Evolutionary conservation across 1,284 basidiomycete species (phyloP), one percentile per base, ranked within the genome.

Genomic region (Cryptococcus maquisensis): DNA sequence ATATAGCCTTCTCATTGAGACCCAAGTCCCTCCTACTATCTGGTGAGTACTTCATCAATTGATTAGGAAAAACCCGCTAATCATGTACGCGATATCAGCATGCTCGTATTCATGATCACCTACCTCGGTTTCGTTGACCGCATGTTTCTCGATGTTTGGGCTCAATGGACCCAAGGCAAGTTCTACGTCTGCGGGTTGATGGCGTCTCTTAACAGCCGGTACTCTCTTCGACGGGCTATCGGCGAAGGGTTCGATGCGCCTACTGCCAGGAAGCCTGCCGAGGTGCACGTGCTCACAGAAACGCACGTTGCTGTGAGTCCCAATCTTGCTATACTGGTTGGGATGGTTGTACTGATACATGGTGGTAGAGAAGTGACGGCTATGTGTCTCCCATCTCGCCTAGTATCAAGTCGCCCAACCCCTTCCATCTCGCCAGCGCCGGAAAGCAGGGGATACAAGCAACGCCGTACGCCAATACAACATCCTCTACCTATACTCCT

Each of bases 201-300:
- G n/a, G 53, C 53, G 18, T 55, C 53, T 6, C 41, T 57, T n/a
- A 57, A 57, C 37, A 57, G 55, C 46, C 51, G 55, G 41, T 49
- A 49, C 40, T 39, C 39, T 8, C 42, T 57, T 1, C 37, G 47
- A 23, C 18, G 50, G 13, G 55, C 50, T 10, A 39, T 52, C 16
- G 41, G 18, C 15, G 49, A 36, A 23, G 36, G 36, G 15, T 42
- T 36, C 21, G 49, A 23, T 10, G 44, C 44, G 51, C 41, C 39
- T 44, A 10, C 28, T 28, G 39, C 26, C 3, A 37, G 44, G 5
- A 46, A 42, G 18, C 38, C 43, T 16, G 37, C 50, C 39, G 47
- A 40, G 37, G 43, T 57, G 3, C 49, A 57, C 20, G 51, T 57
- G 13, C 9, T 50, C 18, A 57, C 55, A 4, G 55, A 57, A 23